Conservation (phyloP, 768 basidiomycete species). For the Mycena sanguinolenta region DNA sequence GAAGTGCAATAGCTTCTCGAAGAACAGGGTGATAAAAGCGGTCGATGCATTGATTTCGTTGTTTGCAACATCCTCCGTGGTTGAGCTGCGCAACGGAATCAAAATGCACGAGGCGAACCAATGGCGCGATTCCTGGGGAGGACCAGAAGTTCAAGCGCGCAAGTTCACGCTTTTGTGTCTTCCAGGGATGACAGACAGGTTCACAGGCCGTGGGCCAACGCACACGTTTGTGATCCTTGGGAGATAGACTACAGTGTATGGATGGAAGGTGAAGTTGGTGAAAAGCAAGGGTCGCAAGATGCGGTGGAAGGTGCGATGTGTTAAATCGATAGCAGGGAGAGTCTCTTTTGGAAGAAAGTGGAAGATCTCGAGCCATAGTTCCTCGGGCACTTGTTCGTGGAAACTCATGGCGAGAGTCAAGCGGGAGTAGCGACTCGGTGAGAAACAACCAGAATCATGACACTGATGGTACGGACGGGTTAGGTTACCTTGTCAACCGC, state of each 20-base stretch:
- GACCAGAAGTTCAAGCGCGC: neutral
- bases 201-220: neutral
- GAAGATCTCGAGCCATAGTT: neutral
- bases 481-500: too few relatives aligned
- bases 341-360: neutral
- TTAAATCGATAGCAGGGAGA: neutral
- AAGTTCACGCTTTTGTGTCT: neutral
- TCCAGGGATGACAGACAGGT: neutral
- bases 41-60: neutral
- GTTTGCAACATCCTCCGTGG: neutral
- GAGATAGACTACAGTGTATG: neutral
- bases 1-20: neutral
- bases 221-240: neutral
- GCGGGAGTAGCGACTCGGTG: too few relatives aligned
- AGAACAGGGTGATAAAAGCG: neutral
- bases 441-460: too few relatives aligned
- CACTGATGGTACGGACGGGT: too few relatives aligned
- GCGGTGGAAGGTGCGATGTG: neutral
- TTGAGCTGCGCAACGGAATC: neutral
- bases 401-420: neutral
- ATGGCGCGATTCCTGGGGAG: neutral
- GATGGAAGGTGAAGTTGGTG: neutral
- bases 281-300: neutral
- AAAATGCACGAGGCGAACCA: neutral
- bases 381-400: neutral